These are phyloP conservation scores for Penicillium sp. DNA, from an alignment of 2,329 filamentous ascomycete genomes.

Conservation along the genomic window DNA sequence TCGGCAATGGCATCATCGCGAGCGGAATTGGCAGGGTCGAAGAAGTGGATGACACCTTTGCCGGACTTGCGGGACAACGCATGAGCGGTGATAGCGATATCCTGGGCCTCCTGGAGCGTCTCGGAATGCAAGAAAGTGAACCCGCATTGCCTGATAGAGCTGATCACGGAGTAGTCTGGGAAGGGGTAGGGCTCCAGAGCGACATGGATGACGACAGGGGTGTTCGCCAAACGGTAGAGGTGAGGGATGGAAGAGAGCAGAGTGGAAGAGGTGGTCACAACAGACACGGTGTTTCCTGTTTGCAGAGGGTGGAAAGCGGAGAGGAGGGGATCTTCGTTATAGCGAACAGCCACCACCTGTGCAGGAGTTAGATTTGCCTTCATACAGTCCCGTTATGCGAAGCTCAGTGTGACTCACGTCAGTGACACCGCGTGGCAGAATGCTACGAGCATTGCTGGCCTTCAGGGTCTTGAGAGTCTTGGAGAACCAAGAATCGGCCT, in stretches of 20 bases:
- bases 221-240: constrained; percentile 88
- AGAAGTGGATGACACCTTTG: constrained; percentile 98
- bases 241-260: constrained; percentile 84
- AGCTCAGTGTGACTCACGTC: constrained; percentile 67
- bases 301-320: constrained; percentile 80
- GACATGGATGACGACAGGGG: constrained; percentile 88
- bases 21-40: constrained; percentile 65
- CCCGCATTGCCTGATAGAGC: constrained; percentile 85
- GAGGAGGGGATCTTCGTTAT: constrained; percentile 88
- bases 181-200: constrained; percentile 68
- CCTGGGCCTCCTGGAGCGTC: constrained; percentile 85
- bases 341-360: constrained; percentile 66
- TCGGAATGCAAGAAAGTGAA: constrained; percentile 95
- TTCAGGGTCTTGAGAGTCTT: constrained; percentile 64
- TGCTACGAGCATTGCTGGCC: constrained; percentile 56
- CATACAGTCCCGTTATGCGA: too few species aligned
- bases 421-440: constrained; percentile 61
- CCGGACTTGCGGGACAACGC: constrained; percentile 83
- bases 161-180: constrained; percentile 92
- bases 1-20: constrained; percentile 60
- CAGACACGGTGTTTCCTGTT: constrained; percentile 73
- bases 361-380: too few species aligned
- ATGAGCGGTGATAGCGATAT: constrained; percentile 88
- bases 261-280: constrained; percentile 76
- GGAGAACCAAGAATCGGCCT: constrained; percentile 76